A percentile compares a stretch with the other conserved stretches of the same genome.
phyloP scores from a whole-genome alignment of 1,139 yeast species.

The Pichia sorboxylosa region DNA sequence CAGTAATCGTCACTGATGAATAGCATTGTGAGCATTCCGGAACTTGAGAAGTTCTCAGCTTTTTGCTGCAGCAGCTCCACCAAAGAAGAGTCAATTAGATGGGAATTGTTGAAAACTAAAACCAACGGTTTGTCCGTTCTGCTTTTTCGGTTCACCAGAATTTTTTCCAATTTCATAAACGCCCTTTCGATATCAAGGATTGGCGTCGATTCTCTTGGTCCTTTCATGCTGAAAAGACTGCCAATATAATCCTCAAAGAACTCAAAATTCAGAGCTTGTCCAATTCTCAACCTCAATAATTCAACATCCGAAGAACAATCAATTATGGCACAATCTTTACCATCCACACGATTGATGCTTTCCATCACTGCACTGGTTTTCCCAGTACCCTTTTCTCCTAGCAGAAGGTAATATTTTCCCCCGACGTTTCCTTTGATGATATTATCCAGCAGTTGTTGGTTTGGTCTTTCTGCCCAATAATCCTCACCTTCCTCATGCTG shows the following conservation, averaged over 20 bases:
- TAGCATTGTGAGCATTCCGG: constrained; percentile 64
- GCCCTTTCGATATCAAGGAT: constrained; percentile 75
- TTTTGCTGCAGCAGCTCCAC: constrained; percentile 76
- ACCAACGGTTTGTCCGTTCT: constrained; percentile 43
- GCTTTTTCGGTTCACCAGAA: constrained; percentile 42
- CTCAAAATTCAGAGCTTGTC: constrained; percentile 63
- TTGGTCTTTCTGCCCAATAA: constrained; percentile 60
- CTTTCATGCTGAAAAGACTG: constrained; percentile 66
- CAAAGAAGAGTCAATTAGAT: constrained; percentile 60
- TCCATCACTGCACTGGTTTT: constrained; percentile 65
- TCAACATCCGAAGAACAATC: constrained; percentile 88
- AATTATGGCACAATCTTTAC: constrained; percentile 55
- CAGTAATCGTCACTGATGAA: constrained; percentile 82
- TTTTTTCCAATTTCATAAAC: constrained; percentile 61
- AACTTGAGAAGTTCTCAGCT: constrained; percentile 67
- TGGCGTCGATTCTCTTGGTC: constrained; percentile 81
- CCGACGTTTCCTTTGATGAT: constrained; percentile 49
- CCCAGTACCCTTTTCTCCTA: constrained; percentile 85
- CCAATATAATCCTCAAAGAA: constrained; percentile 79
- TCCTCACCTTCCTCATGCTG: constrained; percentile 28
- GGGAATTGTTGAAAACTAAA: constrained; percentile 63
- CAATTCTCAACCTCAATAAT: constrained; percentile 64
- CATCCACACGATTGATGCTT: constrained; percentile 54
- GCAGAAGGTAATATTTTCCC: constrained; percentile 61
- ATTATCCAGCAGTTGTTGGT: constrained; percentile 54